Evolutionary conservation across 225 moss, liverwort and hornwort genomes (phyloP).

Genomic region (Polytrichum commune): DNA sequence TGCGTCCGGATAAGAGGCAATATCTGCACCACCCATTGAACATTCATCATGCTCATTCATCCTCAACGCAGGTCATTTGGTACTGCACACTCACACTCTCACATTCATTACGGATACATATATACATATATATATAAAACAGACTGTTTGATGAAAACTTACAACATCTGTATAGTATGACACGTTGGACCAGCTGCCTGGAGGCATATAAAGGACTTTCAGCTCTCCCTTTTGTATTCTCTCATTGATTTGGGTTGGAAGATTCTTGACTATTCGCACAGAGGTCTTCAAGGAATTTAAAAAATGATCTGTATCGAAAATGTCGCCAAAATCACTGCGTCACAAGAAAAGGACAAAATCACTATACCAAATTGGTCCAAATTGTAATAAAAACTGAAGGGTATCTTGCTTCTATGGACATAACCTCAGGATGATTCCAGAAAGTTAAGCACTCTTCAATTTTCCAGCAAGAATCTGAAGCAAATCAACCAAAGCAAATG

Average conservation of each 20-base stretch:
- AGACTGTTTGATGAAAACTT: not conserved
- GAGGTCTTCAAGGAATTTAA: constrained; percentile 45
- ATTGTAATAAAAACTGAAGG: not conserved
- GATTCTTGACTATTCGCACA: constrained; percentile 56
- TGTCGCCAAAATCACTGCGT: constrained; percentile 62
- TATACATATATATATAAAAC: too few relatives aligned
- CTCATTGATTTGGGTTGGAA: constrained; percentile 31
- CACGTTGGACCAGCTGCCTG: constrained; percentile 68
- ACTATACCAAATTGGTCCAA: not conserved
- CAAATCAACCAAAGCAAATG: too few relatives aligned
- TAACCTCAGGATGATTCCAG: not conserved
- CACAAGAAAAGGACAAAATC: constrained; percentile 1
- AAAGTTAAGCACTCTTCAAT: not conserved
- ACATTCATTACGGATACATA: too few relatives aligned
- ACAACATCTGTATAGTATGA: constrained; percentile 44
- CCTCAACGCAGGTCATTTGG: too few relatives aligned
- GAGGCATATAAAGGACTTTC: constrained; percentile 40
- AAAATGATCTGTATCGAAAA: constrained; percentile 45
- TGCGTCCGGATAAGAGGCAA: constrained; percentile 51
- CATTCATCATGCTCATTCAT: too few relatives aligned
- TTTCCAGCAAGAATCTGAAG: too few relatives aligned
- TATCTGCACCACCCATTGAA: constrained; percentile 37
- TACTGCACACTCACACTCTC: too few relatives aligned
- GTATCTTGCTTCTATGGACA: too few relatives aligned
- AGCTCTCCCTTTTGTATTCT: constrained; percentile 34